phyloP scores from a whole-genome alignment of 2,329 filamentous ascomycete genomes.

The Helminthosporium solani region DNA sequence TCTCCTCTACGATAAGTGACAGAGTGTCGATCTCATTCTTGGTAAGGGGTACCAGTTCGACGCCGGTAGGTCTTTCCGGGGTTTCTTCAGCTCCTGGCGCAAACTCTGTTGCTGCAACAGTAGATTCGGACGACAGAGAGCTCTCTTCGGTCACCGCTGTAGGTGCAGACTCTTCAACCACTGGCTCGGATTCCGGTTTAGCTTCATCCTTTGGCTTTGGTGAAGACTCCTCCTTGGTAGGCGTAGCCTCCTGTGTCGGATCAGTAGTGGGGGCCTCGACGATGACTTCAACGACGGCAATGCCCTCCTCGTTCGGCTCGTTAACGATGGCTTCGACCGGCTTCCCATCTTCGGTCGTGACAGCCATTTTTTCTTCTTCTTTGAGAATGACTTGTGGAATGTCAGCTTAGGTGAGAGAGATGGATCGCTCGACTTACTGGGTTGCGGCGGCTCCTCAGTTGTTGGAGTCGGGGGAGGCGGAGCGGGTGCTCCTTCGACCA shows the following conservation, averaged over 20 bases:
- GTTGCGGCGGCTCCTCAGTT: constrained; percentile 11
- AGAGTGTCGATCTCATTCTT: not conserved
- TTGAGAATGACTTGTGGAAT: not conserved
- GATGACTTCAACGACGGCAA: not conserved
- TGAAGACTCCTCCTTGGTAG: not conserved
- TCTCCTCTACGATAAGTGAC: not conserved
- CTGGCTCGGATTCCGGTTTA: constrained; percentile 5
- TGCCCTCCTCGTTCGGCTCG: constrained; percentile 6
- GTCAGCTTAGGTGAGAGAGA: constrained; percentile 1
- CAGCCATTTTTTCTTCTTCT: constrained; percentile 13
- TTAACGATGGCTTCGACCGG: constrained; percentile 7
- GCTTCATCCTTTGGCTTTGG: constrained; percentile 3
- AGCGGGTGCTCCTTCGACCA: constrained; percentile 10
- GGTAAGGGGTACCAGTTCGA: not conserved
- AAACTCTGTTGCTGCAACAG: not conserved
- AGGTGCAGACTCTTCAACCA: constrained; percentile 1
- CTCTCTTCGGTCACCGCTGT: no score
- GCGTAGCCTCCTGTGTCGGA: not conserved
- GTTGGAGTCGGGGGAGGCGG: constrained; percentile 17
- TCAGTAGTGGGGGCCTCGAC: not conserved
- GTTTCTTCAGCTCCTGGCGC: not conserved
- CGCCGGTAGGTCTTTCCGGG: not conserved
- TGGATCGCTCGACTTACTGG: constrained; percentile 6
- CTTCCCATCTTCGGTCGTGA: constrained; percentile 15
- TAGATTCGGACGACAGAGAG: no score